These are phyloP conservation scores for Cladosporium velox DNA, from an alignment of 2,329 filamentous ascomycete species.

Conservation along the genomic window DNA sequence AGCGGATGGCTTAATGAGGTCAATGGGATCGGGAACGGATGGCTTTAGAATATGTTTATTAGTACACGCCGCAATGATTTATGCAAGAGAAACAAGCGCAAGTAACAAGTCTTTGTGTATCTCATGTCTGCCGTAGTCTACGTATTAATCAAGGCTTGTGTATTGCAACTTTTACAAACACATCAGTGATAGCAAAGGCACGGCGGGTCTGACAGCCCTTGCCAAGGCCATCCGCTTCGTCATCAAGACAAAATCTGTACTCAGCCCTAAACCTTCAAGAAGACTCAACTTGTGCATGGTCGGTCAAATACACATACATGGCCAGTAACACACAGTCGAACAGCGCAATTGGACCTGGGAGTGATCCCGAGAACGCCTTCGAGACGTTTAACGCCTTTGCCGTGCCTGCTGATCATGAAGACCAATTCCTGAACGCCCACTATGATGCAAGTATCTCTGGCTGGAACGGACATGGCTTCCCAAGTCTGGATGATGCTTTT, in stretches of 20 bases:
- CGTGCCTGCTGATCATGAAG: neutral
- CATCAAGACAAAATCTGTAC: neutral
- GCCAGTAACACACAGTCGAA: neutral
- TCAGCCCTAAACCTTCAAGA: neutral
- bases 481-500: neutral
- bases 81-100: neutral
- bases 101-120: neutral
- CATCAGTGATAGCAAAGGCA: neutral
- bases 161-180: neutral
- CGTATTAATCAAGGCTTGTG: neutral
- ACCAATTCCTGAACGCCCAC: neutral
- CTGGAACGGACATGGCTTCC: neutral
- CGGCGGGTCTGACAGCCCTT: neutral
- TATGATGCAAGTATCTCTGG: neutral
- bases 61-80: neutral
- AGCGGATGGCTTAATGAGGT: neutral
- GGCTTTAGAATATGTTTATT: neutral
- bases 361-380: neutral
- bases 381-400: neutral
- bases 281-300: neutral
- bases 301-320: neutral
- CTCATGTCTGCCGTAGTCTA: neutral
- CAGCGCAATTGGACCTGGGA: neutral
- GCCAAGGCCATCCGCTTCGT: neutral
- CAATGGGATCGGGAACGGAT: neutral